Evolutionary conservation across 164 flowering plant genomes (phyloP), one percentile per base, ranked within the genome.

Genomic region (Amborella trichopoda): DNA sequence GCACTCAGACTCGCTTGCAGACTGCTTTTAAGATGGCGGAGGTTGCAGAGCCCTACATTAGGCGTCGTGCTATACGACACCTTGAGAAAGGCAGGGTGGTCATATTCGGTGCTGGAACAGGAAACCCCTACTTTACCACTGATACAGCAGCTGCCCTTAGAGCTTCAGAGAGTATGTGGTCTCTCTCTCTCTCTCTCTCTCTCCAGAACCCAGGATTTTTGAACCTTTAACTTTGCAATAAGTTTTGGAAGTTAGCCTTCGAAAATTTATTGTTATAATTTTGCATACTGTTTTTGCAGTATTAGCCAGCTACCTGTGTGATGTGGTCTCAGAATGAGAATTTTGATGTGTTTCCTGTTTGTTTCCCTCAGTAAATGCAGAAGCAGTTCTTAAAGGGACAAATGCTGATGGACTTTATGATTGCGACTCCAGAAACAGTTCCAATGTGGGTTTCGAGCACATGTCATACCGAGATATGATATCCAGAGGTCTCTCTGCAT

Each of bases 51-150:
- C 90, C 94, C 26, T 91, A 87, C 66, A 72, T 53, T 50, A 73
- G 83, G 62, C 83, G 81, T 45, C 60, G 77, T 26, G 95, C 95
- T 21, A 80, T 87, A 36, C 70, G 95, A 24, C 96, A 91, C 72
- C 88, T 87, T 39, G 99, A 87, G 36, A 91, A 91, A 61, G 90
- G 95, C 38, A 71, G 96, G 57, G 95, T 91, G 33, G 99, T 87
- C 27, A 82, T 91, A 28, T 91, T 91, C 61, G 96, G 98, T 45
- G 84, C 84, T 44, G 87, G 93, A 12, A 58, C 73, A 20, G 96
- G 90, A 58, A 87, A 81, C 58, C 95, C 93, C 24, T 88, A 80
- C 30, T 87, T 91, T 40, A 76, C 88, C 13, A 81, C 99, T 14
- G 96, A 91, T 53, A 75, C 83, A 30, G 85, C 95, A 12, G 99